Conservation (phyloP, 352 stramenopile genomes). For the Globisporangium polare region DNA sequence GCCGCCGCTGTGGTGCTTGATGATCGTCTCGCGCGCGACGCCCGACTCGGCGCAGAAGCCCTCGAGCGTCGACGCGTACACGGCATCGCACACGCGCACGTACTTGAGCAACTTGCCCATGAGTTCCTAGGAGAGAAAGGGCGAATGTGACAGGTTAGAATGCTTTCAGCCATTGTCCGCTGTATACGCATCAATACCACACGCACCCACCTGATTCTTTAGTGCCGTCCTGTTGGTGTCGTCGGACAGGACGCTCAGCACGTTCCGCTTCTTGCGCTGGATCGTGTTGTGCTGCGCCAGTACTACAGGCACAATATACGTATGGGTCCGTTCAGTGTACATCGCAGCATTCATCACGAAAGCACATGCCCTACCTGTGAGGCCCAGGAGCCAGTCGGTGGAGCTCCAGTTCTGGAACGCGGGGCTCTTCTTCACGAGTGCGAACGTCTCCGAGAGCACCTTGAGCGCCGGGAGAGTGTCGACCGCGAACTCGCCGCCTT, state of each 20-base stretch:
- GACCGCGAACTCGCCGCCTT: slow-evolving; percentile 37
- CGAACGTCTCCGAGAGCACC: slow-evolving; percentile 66
- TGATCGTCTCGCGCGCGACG: slow-evolving; percentile 32
- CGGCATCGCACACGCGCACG: slow-evolving; percentile 49
- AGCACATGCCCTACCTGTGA: slow-evolving; percentile 37
- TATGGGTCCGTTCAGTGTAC: neutral
- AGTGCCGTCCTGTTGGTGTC: slow-evolving; percentile 24
- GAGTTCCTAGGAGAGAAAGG: slow-evolving; percentile 1
- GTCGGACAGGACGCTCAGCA: slow-evolving; percentile 21
- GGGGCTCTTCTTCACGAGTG: slow-evolving; percentile 49
- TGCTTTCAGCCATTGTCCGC: too few relatives aligned
- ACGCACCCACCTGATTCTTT: slow-evolving; percentile 10
- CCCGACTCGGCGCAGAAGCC: slow-evolving; percentile 54
- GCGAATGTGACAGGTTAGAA: too few relatives aligned
- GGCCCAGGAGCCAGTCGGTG: slow-evolving; percentile 75
- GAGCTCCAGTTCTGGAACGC: slow-evolving; percentile 69
- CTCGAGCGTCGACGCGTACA: slow-evolving; percentile 54
- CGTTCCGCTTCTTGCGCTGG: slow-evolving; percentile 23
- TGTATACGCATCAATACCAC: too few relatives aligned
- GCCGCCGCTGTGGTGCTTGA: slow-evolving; percentile 53
- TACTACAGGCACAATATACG: slow-evolving; percentile 18
- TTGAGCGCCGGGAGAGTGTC: slow-evolving; percentile 74
- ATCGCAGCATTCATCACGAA: neutral
- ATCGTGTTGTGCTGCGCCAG: slow-evolving; percentile 66
- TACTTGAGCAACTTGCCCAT: slow-evolving; percentile 19